These are phyloP conservation scores for Candida xiaguanensis DNA, from an alignment of 805 yeast species.

Conservation along the genomic window DNA sequence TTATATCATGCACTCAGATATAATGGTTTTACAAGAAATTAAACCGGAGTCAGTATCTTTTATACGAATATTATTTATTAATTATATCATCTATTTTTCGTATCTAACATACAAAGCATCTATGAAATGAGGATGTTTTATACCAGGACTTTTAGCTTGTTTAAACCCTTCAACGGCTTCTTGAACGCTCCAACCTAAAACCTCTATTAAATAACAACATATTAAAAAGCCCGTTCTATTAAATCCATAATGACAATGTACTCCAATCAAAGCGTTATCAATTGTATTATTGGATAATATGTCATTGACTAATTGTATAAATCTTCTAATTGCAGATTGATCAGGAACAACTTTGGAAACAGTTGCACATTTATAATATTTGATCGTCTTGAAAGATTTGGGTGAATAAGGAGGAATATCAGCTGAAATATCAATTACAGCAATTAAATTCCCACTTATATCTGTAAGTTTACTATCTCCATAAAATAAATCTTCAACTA, in stretches of 20 bases:
- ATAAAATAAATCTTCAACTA: slow-evolving; percentile 46
- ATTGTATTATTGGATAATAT: slow-evolving; percentile 25
- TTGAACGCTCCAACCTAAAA: slow-evolving; percentile 52
- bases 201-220: slow-evolving; percentile 64
- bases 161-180: slow-evolving; percentile 63
- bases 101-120: slow-evolving; percentile 70
- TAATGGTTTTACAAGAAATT: no score
- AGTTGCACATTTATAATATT: slow-evolving; percentile 70
- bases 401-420: slow-evolving; percentile 74
- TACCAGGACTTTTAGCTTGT: slow-evolving; percentile 62
- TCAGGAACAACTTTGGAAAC: slow-evolving; percentile 77
- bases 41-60: no score
- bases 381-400: slow-evolving; percentile 45
- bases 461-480: slow-evolving; percentile 12
- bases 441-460: slow-evolving; percentile 40
- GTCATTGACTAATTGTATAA: slow-evolving; percentile 50
- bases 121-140: slow-evolving; percentile 72
- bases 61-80: no score
- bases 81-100: slow-evolving; percentile 30
- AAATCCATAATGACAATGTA: slow-evolving; percentile 82
- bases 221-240: slow-evolving; percentile 74
- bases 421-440: slow-evolving; percentile 66
- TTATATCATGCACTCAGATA: no score
- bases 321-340: slow-evolving; percentile 51
- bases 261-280: slow-evolving; percentile 45